Evolutionary conservation across 495 filamentous ascomycete species (phyloP).

Genomic region (Penicillium psychrofluorescens): DNA sequence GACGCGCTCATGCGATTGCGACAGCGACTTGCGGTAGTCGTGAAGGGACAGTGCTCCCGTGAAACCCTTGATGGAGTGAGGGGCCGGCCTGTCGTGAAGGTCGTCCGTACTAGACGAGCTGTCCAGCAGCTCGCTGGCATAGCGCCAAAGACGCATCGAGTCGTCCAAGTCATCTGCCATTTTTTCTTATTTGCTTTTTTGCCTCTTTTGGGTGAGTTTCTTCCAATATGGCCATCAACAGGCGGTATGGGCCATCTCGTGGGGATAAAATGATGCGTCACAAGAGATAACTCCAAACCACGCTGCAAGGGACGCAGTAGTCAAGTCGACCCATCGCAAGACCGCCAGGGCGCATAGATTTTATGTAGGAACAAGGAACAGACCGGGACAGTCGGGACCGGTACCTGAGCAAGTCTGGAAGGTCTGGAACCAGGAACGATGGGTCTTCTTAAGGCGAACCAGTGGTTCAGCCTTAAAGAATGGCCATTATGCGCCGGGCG

Average conservation of each 20-base stretch:
- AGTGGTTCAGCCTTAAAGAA: slow-evolving; percentile 7
- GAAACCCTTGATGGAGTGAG: slow-evolving; percentile 16
- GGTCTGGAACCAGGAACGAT: slow-evolving; percentile 11
- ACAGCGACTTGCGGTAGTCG: slow-evolving; percentile 28
- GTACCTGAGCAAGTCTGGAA: slow-evolving; percentile 5
- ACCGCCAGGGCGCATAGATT: no score
- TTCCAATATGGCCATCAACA: no score
- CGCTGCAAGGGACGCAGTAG: no score
- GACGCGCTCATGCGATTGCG: slow-evolving; percentile 17
- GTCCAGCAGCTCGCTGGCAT: slow-evolving; percentile 13
- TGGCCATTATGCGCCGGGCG: background rate
- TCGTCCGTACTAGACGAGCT: background rate
- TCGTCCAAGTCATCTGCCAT: slow-evolving; percentile 2
- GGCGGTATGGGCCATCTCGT: no score
- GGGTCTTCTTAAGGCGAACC: slow-evolving; percentile 13
- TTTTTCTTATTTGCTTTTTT: background rate
- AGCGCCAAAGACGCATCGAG: slow-evolving; percentile 5
- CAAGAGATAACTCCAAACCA: no score
- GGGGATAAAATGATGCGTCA: no score
- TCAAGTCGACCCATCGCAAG: no score
- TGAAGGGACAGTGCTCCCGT: slow-evolving; percentile 24
- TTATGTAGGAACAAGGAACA: no score
- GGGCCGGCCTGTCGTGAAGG: background rate
- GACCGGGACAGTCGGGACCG: slow-evolving; percentile 1
- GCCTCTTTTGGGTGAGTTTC: background rate